Evolutionary conservation across 2,329 filamentous ascomycete species (phyloP), one percentile per base, ranked within the genome.

Genomic region (Diplocarpon mali): DNA sequence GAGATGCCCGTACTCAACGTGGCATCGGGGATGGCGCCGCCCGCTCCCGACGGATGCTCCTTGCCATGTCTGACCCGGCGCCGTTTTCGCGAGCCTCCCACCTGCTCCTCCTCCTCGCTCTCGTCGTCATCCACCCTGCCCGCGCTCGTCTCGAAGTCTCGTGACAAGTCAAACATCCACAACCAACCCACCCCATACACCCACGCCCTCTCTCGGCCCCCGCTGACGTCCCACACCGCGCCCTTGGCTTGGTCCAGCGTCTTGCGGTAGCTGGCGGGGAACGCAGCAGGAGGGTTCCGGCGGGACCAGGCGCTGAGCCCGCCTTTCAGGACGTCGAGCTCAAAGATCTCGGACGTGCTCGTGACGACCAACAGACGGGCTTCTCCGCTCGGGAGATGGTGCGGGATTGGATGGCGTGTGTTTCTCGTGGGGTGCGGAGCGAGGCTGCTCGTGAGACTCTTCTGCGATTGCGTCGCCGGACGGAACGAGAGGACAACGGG

Each of bases 91-190:
- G 17, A 52, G 52, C 27, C 66, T 65, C 57, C 63, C 59, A 38
- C 60, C 53, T 34, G 14, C 39, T 29, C 35, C 42, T 20, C 40
- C 24, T 31, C 34, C 3, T 43, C 41, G 38, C 43, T 37, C 20
- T 46, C 49, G 5, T 52, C 45, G 57, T 58, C 30, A 46, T 59
- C 29, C 10, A 38, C 47, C 3, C 63, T 57, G 9, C 64, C 60
- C 1, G 66, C 61, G n/a, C 43, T 39, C 12, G 38, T 7, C 17
- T 53, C 48, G 39, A 92, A 72, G 61, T 95, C 83, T 57, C 75
- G 74, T 15, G 76, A 75, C 27, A 94, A 68, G 62, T 96, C 88
- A 48, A 98, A 77, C 89, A 96, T 96, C 67, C 85, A 88, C 17
- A 98, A 65, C 73, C 88, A 96, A 1, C 76, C 80, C 34, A 78